Conservation (phyloP, 2,329 filamentous ascomycete genomes). For the Tympanopsis confertula region DNA sequence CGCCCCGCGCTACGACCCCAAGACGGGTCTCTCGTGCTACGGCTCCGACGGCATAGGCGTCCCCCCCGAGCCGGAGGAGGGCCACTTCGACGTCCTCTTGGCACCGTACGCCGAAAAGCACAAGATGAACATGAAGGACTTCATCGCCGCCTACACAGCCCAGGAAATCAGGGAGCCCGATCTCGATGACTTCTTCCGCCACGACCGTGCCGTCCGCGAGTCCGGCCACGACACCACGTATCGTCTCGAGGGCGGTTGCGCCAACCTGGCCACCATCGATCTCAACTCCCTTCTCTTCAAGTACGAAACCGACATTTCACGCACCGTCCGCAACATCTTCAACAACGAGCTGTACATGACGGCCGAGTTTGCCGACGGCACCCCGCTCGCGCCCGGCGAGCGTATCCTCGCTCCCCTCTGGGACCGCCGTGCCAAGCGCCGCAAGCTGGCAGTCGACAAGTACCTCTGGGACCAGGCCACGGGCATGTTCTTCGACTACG, state of each 20-base stretch:
- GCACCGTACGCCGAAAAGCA: slow-evolving; percentile 76
- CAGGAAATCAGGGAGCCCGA: slow-evolving; percentile 70
- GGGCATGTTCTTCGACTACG: slow-evolving; percentile 97
- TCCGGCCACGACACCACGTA: slow-evolving; percentile 98
- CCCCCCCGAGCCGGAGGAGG: slow-evolving; percentile 80
- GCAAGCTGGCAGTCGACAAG: slow-evolving; percentile 79
- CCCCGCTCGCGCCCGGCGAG: slow-evolving; percentile 52
- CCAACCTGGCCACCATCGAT: slow-evolving; percentile 84
- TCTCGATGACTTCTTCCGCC: slow-evolving; percentile 87
- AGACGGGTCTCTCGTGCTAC: slow-evolving; percentile 74
- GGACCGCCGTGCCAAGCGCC: slow-evolving; percentile 77
- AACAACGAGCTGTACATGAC: slow-evolving; percentile 74
- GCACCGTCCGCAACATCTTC: slow-evolving; percentile 75
- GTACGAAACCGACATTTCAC: slow-evolving; percentile 87
- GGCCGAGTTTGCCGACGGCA: slow-evolving; percentile 67
- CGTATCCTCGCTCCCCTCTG: slow-evolving; percentile 75
- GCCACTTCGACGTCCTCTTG: slow-evolving; percentile 75
- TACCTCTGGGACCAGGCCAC: slow-evolving; percentile 85
- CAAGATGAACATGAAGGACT: slow-evolving; percentile 69
- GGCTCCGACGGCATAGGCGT: slow-evolving; percentile 74
- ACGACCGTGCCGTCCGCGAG: slow-evolving; percentile 89
- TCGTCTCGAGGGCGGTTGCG: slow-evolving; percentile 77
- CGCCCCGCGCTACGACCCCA: slow-evolving; percentile 65
- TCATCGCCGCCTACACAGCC: slow-evolving; percentile 79
- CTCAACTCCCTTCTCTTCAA: slow-evolving; percentile 92